Base-by-base conservation (phyloP, 2,329 filamentous ascomycete genomes). In the Rutstroemia sp. region DNA sequence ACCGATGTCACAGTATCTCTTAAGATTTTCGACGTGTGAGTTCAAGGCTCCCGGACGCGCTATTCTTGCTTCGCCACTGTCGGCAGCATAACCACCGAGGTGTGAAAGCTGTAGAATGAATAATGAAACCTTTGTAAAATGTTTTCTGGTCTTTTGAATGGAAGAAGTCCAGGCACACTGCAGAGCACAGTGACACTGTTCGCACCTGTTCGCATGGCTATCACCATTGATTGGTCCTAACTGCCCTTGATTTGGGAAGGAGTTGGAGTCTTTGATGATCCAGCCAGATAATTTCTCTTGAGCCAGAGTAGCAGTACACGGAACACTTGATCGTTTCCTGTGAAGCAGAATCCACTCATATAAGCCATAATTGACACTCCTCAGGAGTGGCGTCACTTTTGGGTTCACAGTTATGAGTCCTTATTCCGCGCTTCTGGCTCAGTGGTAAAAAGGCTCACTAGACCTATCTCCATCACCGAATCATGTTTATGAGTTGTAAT, bases 101-200 rank as follows among this genome's bases (percentile, higher is more conserved):
- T 64, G 69, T 5, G 65, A 66, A 10, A 70, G 71, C 12, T 12
- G 69, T 70, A 0, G 73, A 71, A 47, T 71, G 73, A 12, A 75
- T 60, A 45, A 71, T 0, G 74, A 62, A 14, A 46, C 73, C 71
- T 3, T 62, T 62, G 1, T 16, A 9, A 5, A 44, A 50, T 54
- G 47, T 54, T 48, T 44, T 8, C 65, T 3, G 25, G 27, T 27
- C 16, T 7, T 5, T 34, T 63, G 16, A 75, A 49, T 9, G 73
- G 71, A 12, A 75, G 56, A 16, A 63, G 50, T 2, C 62, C 58
- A 8, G 63, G 55, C 4, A 63, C 62, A 52, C 67, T 67, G 4
- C 73, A 69, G 14, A 75, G 70, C 34, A 75, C 54, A 0, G 73
- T 76, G 4, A 70, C 70, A n/a, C 73, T 74, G 23, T 67, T 66